Evolutionary conservation across 106 monocot species (phyloP), one percentile per base, ranked within the genome.

Genomic region (Allium sativum): DNA sequence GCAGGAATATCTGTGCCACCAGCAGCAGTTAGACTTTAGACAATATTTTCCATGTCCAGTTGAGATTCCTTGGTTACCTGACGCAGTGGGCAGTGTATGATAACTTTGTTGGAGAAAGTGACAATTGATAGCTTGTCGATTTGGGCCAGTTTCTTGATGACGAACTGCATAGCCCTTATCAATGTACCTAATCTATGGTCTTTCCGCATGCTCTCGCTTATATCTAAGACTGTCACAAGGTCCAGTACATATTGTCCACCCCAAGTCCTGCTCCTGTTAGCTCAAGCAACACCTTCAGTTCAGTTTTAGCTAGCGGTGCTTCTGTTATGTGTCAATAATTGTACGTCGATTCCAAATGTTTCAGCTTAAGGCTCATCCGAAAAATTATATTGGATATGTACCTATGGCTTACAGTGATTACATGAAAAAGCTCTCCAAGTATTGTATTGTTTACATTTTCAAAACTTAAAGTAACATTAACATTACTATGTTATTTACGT

Each of bases 301-400:
- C n/a, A n/a, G n/a, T n/a, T n/a, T n/a, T n/a, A n/a, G n/a, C n/a
- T n/a, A n/a, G n/a, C n/a, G n/a, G n/a, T n/a, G n/a, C n/a, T n/a
- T n/a, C n/a, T n/a, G n/a, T n/a, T n/a, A n/a, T n/a, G n/a, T n/a
- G n/a, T n/a, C n/a, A n/a, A n/a, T n/a, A n/a, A n/a, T n/a, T n/a
- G n/a, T n/a, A n/a, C n/a, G n/a, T n/a, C n/a, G n/a, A n/a, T n/a
- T n/a, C n/a, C n/a, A n/a, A n/a, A n/a, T n/a, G n/a, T 47, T 12
- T 47, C 86, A 94, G 93, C 86, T 94, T 16, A 77, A 84, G 51
- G 72, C 78, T 48, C 66, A 86, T 31, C 89, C 77, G 43, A 83
- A 94, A 18, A 76, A 81, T 40, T 94, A 94, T 45, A 86, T 83
- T 18, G 93, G 89, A 72, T 89, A 94, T 81, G 93, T 94, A 48